These are phyloP conservation scores for Haplographium delicatum DNA, from an alignment of 495 filamentous ascomycete genomes.

Conservation along the genomic window DNA sequence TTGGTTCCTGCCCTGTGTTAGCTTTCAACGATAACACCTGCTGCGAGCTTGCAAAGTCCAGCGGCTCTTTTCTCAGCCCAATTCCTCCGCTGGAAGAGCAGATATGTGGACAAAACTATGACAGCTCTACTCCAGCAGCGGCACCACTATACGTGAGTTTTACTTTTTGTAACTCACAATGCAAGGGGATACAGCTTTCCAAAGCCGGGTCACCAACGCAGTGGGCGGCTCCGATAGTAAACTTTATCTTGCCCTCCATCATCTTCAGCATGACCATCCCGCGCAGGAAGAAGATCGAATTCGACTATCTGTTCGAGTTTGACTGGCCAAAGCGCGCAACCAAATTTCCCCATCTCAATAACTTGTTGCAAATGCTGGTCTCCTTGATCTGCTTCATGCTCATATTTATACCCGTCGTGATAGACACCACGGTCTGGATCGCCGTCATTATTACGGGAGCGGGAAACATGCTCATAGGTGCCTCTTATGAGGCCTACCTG, in stretches of 20 bases:
- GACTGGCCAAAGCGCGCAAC: background rate
- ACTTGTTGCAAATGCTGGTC: conserved; percentile 4
- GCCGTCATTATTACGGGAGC: conserved; percentile 12
- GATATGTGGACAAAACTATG: conserved; percentile 9
- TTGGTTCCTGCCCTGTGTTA: background rate
- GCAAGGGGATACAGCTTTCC: conserved; percentile 17
- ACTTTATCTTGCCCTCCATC: conserved; percentile 26
- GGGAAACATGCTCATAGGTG: conserved; percentile 14
- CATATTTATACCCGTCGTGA: conserved; percentile 10
- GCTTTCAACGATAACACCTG: conserved; percentile 9
- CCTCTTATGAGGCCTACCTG: conserved; percentile 12
- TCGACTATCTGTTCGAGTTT: conserved; percentile 15
- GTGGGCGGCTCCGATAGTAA: conserved; percentile 20
- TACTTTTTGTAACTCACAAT: conserved; percentile 16
- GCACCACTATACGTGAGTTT: conserved; percentile 4
- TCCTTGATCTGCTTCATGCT: conserved; percentile 7
- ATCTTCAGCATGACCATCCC: conserved; percentile 31
- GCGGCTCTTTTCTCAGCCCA: background rate
- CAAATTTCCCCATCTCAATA: background rate
- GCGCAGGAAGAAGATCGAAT: conserved; percentile 20
- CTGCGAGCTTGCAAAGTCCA: conserved; percentile 4
- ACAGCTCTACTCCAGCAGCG: background rate
- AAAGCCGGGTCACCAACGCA: conserved; percentile 5
- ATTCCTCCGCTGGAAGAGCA: conserved; percentile 1
- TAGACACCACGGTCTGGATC: conserved; percentile 17